Evolutionary conservation across 495 filamentous ascomycete genomes (phyloP).

Genomic region (Daldinia vernicosa): DNA sequence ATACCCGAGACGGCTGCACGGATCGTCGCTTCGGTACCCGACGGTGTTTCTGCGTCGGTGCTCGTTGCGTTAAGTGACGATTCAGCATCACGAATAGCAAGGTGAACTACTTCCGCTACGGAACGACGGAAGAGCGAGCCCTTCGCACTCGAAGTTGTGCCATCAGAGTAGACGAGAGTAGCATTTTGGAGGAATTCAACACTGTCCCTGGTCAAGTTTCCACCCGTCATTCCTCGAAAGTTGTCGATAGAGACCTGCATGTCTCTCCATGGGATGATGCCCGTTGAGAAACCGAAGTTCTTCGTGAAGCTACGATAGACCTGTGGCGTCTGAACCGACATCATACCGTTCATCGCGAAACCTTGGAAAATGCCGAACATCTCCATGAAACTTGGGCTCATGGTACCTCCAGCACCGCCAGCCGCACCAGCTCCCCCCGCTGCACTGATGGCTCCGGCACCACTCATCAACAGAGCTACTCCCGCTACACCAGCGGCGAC

Average conservation of each 20-base stretch:
- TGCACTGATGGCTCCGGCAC: slow-evolving; percentile 73
- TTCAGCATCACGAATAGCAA: slow-evolving; percentile 60
- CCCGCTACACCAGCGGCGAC: slow-evolving; percentile 88
- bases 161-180: slow-evolving; percentile 71
- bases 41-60: slow-evolving; percentile 45
- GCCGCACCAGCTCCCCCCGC: slow-evolving; percentile 58
- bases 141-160: slow-evolving; percentile 53
- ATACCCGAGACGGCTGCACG: slow-evolving; percentile 69
- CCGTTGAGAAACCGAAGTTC: slow-evolving; percentile 94
- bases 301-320: slow-evolving; percentile 88
- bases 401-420: slow-evolving; percentile 60
- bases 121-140: slow-evolving; percentile 62
- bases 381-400: slow-evolving; percentile 86
- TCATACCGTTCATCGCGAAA: slow-evolving; percentile 94
- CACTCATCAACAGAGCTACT: slow-evolving; percentile 78
- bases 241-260: slow-evolving; percentile 87
- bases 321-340: slow-evolving; percentile 84
- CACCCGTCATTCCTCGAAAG: slow-evolving; percentile 82
- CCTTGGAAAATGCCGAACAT: slow-evolving; percentile 92
- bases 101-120: slow-evolving; percentile 56
- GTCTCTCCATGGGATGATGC: slow-evolving; percentile 79
- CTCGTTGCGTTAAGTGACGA: slow-evolving; percentile 61
- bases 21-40: slow-evolving; percentile 40
- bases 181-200: slow-evolving; percentile 77
- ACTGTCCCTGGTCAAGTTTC: slow-evolving; percentile 82